A percentile compares a stretch with the other conserved stretches of the same genome.
Evolutionary conservation across 2,329 filamentous ascomycete genomes (phyloP).

Genomic region (Penicillium sp.): DNA sequence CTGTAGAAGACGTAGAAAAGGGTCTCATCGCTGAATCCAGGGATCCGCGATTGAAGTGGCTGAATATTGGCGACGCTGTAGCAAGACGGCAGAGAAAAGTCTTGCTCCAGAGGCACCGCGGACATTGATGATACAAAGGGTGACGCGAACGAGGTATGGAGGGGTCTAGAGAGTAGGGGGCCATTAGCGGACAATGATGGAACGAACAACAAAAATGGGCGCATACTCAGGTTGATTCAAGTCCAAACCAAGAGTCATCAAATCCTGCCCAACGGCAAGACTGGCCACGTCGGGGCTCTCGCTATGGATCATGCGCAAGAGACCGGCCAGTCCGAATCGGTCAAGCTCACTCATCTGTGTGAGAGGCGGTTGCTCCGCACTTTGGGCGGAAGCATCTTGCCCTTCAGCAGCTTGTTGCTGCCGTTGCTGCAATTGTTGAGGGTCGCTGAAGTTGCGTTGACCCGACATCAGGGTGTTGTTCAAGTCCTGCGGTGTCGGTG

Average conservation of each 20-base stretch:
- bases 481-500: conserved; percentile 33
- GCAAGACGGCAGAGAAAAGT: conserved; percentile 61
- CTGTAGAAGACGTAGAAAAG: conserved; percentile 70
- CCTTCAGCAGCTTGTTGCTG: conserved; percentile 37
- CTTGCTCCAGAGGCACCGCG: conserved; percentile 59
- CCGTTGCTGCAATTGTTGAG: conserved; percentile 35
- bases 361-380: conserved; percentile 42
- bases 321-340: conserved; percentile 58
- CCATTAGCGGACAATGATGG: conserved; percentile 18
- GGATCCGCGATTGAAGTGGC: conserved; percentile 56
- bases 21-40: conserved; percentile 61
- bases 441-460: conserved; percentile 32
- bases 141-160: conserved; percentile 63
- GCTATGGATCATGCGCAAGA: conserved; percentile 57
- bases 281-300: conserved; percentile 53
- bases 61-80: conserved; percentile 67
- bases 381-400: conserved; percentile 37
- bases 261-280: conserved; percentile 61
- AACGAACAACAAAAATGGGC: neutral
- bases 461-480: conserved; percentile 33
- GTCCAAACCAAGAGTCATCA: conserved; percentile 62
- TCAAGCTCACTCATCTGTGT: conserved; percentile 60
- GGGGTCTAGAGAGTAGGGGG: conserved; percentile 43
- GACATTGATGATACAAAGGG: conserved; percentile 59
- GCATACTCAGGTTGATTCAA: conserved; percentile 60